These are phyloP conservation scores for Aspergillus spinulosporus DNA, from an alignment of 2,329 filamentous ascomycete genomes.

Conservation along the genomic window DNA sequence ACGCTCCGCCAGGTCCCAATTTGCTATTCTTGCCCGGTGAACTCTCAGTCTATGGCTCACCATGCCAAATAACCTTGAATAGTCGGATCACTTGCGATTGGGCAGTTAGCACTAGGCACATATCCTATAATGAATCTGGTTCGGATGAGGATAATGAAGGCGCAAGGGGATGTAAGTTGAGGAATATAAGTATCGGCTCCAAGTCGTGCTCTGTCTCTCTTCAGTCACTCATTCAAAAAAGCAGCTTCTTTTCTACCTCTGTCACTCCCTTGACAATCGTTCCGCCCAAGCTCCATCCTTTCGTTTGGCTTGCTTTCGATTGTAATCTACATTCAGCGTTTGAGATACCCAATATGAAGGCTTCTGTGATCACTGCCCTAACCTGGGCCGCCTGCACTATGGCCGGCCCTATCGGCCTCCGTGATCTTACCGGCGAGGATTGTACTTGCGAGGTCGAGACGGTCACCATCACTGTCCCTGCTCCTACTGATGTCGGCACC, in stretches of 20 bases:
- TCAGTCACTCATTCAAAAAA: conserved; percentile 11
- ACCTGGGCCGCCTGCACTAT: conserved; percentile 20
- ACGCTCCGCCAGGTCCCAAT: neutral
- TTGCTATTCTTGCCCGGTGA: neutral
- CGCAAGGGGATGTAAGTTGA: neutral
- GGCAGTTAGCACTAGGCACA: neutral
- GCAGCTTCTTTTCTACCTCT: conserved; percentile 7
- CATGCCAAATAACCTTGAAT: conserved; percentile 5
- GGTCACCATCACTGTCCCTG: conserved; percentile 12
- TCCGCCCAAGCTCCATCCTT: conserved; percentile 7
- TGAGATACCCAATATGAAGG: conserved; percentile 22
- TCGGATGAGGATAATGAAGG: neutral
- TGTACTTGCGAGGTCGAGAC: conserved; percentile 17
- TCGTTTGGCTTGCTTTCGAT: conserved; percentile 1
- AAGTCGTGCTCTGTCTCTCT: neutral
- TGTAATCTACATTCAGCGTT: conserved; percentile 10
- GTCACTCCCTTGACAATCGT: conserved; percentile 14
- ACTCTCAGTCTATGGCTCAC: neutral
- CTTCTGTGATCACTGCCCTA: conserved; percentile 20
- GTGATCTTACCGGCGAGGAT: neutral
- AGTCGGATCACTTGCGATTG: neutral
- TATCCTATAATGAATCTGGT: conserved; percentile 6
- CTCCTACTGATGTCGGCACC: conserved; percentile 2
- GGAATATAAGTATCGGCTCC: conserved; percentile 15
- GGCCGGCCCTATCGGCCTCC: conserved; percentile 18